Percentiles rank a stretch among this genome's conserved stretches.
These are phyloP conservation scores for Parsonsia alboflavescens DNA, from an alignment of 257 asterid species.

Conservation along the genomic window DNA sequence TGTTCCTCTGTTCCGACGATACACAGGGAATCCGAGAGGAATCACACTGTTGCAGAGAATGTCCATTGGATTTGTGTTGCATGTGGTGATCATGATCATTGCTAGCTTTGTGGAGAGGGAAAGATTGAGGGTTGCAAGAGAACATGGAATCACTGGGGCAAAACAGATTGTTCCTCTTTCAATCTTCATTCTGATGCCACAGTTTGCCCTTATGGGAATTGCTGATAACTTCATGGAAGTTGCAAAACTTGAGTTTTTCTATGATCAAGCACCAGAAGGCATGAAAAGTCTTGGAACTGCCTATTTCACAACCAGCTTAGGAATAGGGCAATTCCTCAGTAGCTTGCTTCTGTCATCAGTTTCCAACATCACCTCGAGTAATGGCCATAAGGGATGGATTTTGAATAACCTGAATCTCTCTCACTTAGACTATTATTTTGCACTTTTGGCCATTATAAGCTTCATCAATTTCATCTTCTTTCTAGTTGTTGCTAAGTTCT, in stretches of 20 bases:
- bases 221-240: constrained; percentile 41
- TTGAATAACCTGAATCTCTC: constrained; percentile 56
- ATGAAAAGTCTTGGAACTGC: constrained; percentile 78
- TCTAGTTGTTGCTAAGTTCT: constrained; percentile 44
- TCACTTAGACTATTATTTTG: constrained; percentile 58
- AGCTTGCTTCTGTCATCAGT: constrained; percentile 55
- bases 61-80: constrained; percentile 34
- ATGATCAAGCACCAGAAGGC: constrained; percentile 53
- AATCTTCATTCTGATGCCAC: constrained; percentile 40
- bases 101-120: constrained; percentile 32
- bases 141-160: constrained; percentile 14
- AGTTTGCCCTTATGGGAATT: constrained; percentile 36
- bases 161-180: constrained; percentile 28
- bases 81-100: constrained; percentile 31
- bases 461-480: constrained; percentile 42
- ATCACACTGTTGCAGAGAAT: constrained; percentile 42
- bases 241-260: constrained; percentile 44
- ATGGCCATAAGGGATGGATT: constrained; percentile 63
- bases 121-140: constrained; percentile 27
- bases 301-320: constrained; percentile 58
- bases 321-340: constrained; percentile 58
- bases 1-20: constrained; percentile 22
- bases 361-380: constrained; percentile 39
- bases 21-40: constrained; percentile 46
- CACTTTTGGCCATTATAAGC: constrained; percentile 37